Percentiles rank a stretch among this genome's conserved stretches.
Conservation (phyloP, 2,329 filamentous ascomycete species). For the Ceratocystis colombiana region DNA sequence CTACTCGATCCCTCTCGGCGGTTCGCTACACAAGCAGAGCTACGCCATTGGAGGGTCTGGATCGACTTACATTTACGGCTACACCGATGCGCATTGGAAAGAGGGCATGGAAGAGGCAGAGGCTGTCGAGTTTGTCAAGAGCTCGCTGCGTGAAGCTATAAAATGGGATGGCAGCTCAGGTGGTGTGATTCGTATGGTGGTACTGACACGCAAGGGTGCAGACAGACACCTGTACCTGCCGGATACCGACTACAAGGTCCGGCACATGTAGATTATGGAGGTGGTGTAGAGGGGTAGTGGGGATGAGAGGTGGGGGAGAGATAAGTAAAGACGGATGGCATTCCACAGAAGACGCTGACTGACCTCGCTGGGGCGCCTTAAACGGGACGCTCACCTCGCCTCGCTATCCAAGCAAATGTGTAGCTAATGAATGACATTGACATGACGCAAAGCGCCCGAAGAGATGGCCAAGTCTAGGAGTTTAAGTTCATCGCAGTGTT, state of each 20-base stretch:
- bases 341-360: not conserved
- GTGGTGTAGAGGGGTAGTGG: not conserved
- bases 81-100: slow-evolving; percentile 92
- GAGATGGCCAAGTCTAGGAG: not conserved
- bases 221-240: slow-evolving; percentile 92
- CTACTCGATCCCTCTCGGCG: slow-evolving; percentile 92
- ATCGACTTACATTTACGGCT: slow-evolving; percentile 98
- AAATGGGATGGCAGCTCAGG: slow-evolving; percentile 99
- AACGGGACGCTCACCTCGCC: not conserved
- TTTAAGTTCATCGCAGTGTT: not conserved
- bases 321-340: not conserved
- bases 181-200: slow-evolving; percentile 95
- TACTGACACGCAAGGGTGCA: slow-evolving; percentile 79
- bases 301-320: not conserved
- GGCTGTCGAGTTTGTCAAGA: slow-evolving; percentile 87
- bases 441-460: not conserved
- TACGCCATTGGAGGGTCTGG: slow-evolving; percentile 95
- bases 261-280: slow-evolving; percentile 47
- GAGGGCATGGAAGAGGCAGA: slow-evolving; percentile 90
- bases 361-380: not conserved
- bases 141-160: slow-evolving; percentile 83
- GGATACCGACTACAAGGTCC: slow-evolving; percentile 72
- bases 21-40: slow-evolving; percentile 92
- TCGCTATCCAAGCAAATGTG: slow-evolving; percentile 5
- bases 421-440: slow-evolving; percentile 16